Evolutionary conservation across 108 stramenopile species (phyloP).

Genomic region (Skeletonema menzelii): DNA sequence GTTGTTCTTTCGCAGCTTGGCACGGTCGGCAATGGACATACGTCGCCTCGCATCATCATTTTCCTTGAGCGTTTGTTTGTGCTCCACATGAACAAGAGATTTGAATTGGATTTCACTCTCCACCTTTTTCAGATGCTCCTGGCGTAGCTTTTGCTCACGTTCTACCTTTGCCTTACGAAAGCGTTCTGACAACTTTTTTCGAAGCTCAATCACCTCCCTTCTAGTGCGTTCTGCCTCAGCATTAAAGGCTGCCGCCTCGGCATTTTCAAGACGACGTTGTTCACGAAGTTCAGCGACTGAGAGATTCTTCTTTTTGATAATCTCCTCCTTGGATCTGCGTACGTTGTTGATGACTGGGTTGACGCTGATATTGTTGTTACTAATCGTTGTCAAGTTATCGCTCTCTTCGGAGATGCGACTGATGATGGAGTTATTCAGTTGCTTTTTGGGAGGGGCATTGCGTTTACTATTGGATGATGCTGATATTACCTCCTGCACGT

Average conservation of each 20-base stretch:
- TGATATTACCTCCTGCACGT: background rate
- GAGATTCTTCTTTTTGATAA: conserved; percentile 21
- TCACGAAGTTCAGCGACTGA: conserved; percentile 49
- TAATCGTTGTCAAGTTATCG: background rate
- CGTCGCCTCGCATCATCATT: conserved; percentile 65
- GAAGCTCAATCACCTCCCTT: conserved; percentile 59
- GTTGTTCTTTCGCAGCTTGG: conserved; percentile 65
- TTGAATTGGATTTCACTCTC: conserved; percentile 78
- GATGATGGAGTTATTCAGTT: background rate
- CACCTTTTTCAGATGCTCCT: conserved; percentile 47
- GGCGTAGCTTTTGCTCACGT: conserved; percentile 35
- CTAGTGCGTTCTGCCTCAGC: conserved; percentile 58
- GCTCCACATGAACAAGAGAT: conserved; percentile 72
- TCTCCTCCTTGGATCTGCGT: conserved; percentile 35
- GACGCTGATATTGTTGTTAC: conserved; percentile 1
- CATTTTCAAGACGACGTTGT: conserved; percentile 61
- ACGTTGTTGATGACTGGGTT: conserved; percentile 31
- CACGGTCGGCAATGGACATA: conserved; percentile 59
- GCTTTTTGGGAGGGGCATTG: background rate
- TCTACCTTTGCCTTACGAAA: conserved; percentile 55
- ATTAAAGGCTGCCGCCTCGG: conserved; percentile 57
- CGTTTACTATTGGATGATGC: background rate
- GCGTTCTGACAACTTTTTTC: conserved; percentile 63
- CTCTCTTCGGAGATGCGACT: conserved; percentile 5
- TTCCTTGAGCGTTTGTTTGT: conserved; percentile 74